phyloP scores from a whole-genome alignment of 2,329 filamentous ascomycete species.

The Hymenoscyphus linearis region DNA sequence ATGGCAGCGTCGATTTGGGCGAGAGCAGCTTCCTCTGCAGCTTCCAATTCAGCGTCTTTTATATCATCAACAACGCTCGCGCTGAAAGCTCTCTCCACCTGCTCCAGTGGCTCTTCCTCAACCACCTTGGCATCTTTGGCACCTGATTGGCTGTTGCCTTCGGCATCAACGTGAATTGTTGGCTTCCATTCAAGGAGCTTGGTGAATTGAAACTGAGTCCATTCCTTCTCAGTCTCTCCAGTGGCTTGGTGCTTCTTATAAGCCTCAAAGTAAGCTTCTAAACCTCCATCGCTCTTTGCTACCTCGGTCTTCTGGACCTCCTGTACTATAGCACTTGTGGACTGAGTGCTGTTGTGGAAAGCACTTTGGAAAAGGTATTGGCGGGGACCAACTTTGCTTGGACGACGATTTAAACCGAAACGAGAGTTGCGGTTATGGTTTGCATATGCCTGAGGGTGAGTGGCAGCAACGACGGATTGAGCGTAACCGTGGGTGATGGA shows the following conservation, averaged over 20 bases:
- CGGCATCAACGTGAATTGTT: conserved; percentile 23
- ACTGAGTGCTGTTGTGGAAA: conserved; percentile 52
- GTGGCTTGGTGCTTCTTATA: conserved; percentile 72
- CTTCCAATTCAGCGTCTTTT: conserved; percentile 31
- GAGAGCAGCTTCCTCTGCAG: conserved; percentile 53
- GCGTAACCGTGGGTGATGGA: conserved; percentile 97
- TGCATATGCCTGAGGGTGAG: conserved; percentile 75
- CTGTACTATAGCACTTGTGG: conserved; percentile 40
- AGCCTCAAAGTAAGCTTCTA: conserved; percentile 90
- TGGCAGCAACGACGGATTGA: conserved; percentile 93
- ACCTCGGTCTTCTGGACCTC: conserved; percentile 44
- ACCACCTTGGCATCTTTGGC: neutral
- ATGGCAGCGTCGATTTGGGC: conserved; percentile 83
- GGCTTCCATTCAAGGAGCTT: conserved; percentile 87
- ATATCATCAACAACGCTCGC: conserved; percentile 29
- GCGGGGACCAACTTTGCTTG: conserved; percentile 42
- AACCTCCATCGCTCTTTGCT: conserved; percentile 51
- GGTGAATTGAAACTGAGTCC: conserved; percentile 86
- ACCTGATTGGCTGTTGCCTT: conserved; percentile 15
- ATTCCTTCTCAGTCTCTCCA: conserved; percentile 69
- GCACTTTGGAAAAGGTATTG: conserved; percentile 68
- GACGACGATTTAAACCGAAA: conserved; percentile 51
- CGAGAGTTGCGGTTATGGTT: conserved; percentile 59
- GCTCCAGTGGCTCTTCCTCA: conserved; percentile 13
- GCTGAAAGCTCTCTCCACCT: conserved; percentile 27